phyloP scores from a whole-genome alignment of 495 filamentous ascomycete species.

The Aspergillus olivimuriae region DNA sequence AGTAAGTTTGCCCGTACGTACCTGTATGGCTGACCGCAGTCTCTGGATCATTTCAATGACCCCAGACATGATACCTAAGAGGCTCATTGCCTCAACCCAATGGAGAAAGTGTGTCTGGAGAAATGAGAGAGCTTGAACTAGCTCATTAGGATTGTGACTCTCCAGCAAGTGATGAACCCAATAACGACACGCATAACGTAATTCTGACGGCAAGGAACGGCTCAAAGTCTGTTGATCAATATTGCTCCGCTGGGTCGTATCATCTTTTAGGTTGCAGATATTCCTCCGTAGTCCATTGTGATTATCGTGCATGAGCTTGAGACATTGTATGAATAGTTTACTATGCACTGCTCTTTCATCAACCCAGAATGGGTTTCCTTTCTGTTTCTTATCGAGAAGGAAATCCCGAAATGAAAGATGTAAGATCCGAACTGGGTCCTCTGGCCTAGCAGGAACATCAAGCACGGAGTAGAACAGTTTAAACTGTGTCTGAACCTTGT shows the following conservation, averaged over 20 bases:
- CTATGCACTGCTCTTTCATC: slow-evolving; percentile 14
- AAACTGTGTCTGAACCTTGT: slow-evolving; percentile 4
- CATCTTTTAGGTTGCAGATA: slow-evolving; percentile 29
- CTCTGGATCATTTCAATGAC: too few relatives aligned
- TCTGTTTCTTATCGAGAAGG: slow-evolving; percentile 12
- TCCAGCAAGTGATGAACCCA: slow-evolving; percentile 37
- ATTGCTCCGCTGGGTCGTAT: slow-evolving; percentile 15
- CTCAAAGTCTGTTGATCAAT: slow-evolving; percentile 16
- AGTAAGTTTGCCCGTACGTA: not conserved
- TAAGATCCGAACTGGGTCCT: slow-evolving; percentile 10
- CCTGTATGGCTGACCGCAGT: too few relatives aligned
- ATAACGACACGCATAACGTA: slow-evolving; percentile 39
- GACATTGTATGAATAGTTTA: slow-evolving; percentile 9
- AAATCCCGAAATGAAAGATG: slow-evolving; percentile 26
- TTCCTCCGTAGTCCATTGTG: slow-evolving; percentile 30
- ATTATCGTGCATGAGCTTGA: slow-evolving; percentile 22
- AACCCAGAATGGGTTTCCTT: slow-evolving; percentile 21
- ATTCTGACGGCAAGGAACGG: slow-evolving; percentile 19
- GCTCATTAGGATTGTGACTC: slow-evolving; percentile 14
- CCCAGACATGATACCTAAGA: slow-evolving; percentile 28
- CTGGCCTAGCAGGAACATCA: slow-evolving; percentile 15
- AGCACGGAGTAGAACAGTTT: slow-evolving; percentile 18
- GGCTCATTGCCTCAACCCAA: slow-evolving; percentile 38
- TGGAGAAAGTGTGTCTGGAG: slow-evolving; percentile 39
- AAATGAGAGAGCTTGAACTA: slow-evolving; percentile 28